phyloP scores from a whole-genome alignment of 192 early-diverging fungal genomes.

The Cladochytrium replicatum region DNA sequence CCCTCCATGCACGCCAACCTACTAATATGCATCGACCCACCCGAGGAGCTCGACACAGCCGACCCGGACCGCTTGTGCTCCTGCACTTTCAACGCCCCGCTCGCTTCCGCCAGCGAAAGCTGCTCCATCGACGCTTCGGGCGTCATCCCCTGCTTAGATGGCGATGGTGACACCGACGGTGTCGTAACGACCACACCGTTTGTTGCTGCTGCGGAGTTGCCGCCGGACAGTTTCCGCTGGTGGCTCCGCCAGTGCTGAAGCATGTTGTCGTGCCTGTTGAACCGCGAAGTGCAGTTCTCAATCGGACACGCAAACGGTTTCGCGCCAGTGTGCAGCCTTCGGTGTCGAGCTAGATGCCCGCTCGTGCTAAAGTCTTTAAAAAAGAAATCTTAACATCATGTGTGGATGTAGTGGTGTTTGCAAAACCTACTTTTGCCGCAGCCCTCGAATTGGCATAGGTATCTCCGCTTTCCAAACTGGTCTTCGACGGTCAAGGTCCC shows the following conservation, averaged over 20 bases:
- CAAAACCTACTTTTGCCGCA: constrained; percentile 1
- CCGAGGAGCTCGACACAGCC: no score
- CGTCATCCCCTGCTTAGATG: no score
- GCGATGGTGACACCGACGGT: no score
- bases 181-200: no score
- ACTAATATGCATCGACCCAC: no score
- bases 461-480: no score
- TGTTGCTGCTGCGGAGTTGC: background rate
- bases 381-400: background rate
- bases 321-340: constrained; percentile 15
- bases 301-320: constrained; percentile 22
- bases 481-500: no score
- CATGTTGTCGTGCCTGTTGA: constrained; percentile 29
- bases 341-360: constrained; percentile 24
- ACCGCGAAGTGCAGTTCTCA: constrained; percentile 12
- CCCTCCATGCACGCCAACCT: no score
- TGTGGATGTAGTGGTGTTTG: background rate
- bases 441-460: constrained; percentile 1
- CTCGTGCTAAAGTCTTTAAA: constrained; percentile 1
- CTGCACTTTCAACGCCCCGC: no score
- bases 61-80: no score
- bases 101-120: no score
- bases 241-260: constrained; percentile 22
- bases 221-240: constrained; percentile 8
- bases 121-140: no score